phyloP scores from a whole-genome alignment of 495 filamentous ascomycete species.

The Lophiostoma macrostomum region DNA sequence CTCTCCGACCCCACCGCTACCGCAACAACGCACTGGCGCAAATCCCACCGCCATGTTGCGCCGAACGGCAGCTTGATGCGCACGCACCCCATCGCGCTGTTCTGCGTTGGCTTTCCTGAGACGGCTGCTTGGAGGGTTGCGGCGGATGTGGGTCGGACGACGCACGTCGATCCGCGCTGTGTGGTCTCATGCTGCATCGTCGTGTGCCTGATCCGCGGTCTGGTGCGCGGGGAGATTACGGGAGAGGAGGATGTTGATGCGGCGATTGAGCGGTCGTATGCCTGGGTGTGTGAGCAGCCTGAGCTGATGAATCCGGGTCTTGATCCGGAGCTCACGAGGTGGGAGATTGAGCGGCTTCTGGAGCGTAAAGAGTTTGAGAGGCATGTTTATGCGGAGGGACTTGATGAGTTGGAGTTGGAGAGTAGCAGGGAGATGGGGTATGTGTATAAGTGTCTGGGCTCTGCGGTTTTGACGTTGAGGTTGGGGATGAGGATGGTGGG shows the following conservation, averaged over 20 bases:
- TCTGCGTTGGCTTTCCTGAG: conserved; percentile 37
- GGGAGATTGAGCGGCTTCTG: conserved; percentile 24
- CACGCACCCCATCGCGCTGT: conserved; percentile 46
- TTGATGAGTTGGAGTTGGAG: conserved; percentile 44
- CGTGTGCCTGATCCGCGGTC: conserved; percentile 42
- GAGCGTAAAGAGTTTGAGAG: conserved; percentile 41
- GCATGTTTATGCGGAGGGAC: conserved; percentile 35
- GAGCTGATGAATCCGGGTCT: conserved; percentile 21
- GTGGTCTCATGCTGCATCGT: conserved; percentile 46
- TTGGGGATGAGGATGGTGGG: conserved; percentile 36
- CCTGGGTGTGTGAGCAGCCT: conserved; percentile 33
- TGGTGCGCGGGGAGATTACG: conserved; percentile 44
- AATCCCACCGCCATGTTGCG: conserved; percentile 36
- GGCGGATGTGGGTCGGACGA: conserved; percentile 37
- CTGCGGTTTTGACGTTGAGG: conserved; percentile 42
- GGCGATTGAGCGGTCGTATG: conserved; percentile 35
- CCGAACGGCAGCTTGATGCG: conserved; percentile 52
- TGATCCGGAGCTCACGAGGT: conserved; percentile 18
- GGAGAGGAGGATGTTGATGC: conserved; percentile 40
- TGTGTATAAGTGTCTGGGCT: conserved; percentile 49
- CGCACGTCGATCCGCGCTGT: conserved; percentile 50
- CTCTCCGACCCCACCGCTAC: conserved; percentile 34
- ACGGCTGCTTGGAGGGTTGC: conserved; percentile 39
- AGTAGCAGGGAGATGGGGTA: conserved; percentile 44
- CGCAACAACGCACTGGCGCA: conserved; percentile 42